Evolutionary conservation across 2,329 filamentous ascomycete genomes (phyloP).

Genomic region (Xylariaceae sp.): DNA sequence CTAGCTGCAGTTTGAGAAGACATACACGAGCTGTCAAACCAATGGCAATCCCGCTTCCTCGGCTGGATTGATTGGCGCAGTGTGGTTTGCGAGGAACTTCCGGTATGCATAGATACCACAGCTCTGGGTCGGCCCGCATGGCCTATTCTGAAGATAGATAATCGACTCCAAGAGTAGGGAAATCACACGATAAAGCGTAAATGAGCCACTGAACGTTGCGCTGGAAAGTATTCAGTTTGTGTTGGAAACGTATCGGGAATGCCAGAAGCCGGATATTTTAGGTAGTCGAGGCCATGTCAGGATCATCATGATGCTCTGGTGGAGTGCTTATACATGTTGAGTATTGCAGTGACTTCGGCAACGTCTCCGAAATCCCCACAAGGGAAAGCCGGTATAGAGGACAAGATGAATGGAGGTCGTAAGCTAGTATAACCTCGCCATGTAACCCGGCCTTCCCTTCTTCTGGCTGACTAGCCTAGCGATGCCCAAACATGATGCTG

Average conservation of each 20-base stretch:
- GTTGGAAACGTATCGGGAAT: background rate
- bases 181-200: no score
- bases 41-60: background rate
- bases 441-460: background rate
- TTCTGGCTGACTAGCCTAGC: background rate
- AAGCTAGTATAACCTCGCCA: background rate
- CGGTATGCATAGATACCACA: constrained; percentile 14
- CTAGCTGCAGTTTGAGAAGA: constrained; percentile 10
- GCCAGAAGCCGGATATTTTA: background rate
- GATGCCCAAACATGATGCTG: background rate
- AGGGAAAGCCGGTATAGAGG: background rate
- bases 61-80: background rate
- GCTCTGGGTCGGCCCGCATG: constrained; percentile 18
- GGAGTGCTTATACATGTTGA: background rate
- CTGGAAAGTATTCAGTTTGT: background rate
- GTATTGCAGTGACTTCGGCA: constrained; percentile 9
- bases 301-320: background rate
- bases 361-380: background rate
- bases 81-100: constrained; percentile 8
- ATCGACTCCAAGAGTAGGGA: no score
- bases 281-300: background rate
- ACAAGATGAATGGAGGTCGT: background rate
- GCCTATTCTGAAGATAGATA: constrained; percentile 3
- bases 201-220: constrained; percentile 8
- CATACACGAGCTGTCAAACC: constrained; percentile 7